Conservation (phyloP, 83 land plant species). For the Larix sibirica region DNA sequence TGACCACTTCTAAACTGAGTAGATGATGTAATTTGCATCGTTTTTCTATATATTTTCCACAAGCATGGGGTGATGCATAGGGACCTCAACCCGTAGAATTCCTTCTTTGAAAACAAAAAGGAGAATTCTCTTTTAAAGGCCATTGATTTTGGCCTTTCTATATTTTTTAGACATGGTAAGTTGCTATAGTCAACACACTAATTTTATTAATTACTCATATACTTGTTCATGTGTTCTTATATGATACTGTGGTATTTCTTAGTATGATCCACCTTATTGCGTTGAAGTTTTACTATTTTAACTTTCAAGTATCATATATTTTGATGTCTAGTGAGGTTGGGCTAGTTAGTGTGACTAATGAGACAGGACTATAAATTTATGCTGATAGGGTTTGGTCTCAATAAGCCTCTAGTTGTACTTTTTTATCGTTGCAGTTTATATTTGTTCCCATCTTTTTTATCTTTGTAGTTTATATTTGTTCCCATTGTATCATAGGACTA, state of each 20-base stretch:
- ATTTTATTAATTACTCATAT: background rate
- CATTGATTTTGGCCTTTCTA: conserved; percentile 9
- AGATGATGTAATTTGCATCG: background rate
- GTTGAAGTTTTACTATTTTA: background rate
- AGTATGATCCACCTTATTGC: background rate
- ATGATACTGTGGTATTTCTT: background rate
- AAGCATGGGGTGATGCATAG: conserved; percentile 16
- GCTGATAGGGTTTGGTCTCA: background rate
- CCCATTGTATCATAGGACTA: too few species aligned
- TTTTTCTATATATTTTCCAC: conserved; percentile 2
- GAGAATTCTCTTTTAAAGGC: conserved; percentile 12
- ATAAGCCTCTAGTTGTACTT: background rate
- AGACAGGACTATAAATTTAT: background rate
- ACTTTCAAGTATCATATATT: background rate
- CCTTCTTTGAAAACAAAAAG: conserved; percentile 6
- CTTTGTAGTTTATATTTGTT: too few species aligned
- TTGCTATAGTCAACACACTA: too few species aligned
- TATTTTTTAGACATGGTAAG: conserved; percentile 12
- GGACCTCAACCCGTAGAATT: conserved; percentile 12
- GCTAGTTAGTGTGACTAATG: background rate
- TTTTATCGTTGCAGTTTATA: background rate
- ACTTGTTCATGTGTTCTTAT: background rate
- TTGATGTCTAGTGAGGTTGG: background rate
- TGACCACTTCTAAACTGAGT: background rate
- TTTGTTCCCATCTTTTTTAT: too few species aligned